Conservation (phyloP, 495 filamentous ascomycete species). For the Penicillium argentinense region DNA sequence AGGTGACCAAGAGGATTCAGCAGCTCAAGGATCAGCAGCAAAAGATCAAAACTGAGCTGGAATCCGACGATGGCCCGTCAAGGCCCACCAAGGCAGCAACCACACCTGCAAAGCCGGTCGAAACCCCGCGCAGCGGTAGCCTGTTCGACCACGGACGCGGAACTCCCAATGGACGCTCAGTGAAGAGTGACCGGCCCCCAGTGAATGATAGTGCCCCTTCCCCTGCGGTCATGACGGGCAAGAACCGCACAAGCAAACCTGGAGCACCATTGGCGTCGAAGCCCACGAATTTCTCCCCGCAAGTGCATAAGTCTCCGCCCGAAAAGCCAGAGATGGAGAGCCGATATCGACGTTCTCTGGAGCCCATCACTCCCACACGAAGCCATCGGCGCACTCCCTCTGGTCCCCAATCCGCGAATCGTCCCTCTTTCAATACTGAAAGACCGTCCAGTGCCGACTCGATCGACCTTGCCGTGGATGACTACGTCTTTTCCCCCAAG, state of each 20-base stretch:
- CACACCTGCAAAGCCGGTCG: conserved; percentile 24
- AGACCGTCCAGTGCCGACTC: conserved; percentile 79
- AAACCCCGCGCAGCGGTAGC: conserved; percentile 24
- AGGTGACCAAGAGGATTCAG: conserved; percentile 50
- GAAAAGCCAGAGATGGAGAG: conserved; percentile 40
- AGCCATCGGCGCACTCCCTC: conserved; percentile 44
- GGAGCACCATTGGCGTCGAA: conserved; percentile 44
- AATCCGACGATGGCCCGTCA: conserved; percentile 35
- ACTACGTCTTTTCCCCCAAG: conserved; percentile 80
- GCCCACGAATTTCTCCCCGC: conserved; percentile 43
- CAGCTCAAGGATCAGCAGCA: conserved; percentile 53
- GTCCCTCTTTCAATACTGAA: conserved; percentile 36
- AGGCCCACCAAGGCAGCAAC: conserved; percentile 31
- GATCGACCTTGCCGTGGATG: conserved; percentile 81
- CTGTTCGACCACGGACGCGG: conserved; percentile 23
- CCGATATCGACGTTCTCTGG: conserved; percentile 36
- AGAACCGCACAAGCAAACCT: conserved; percentile 48
- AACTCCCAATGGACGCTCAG: conserved; percentile 21
- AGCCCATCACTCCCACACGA: conserved; percentile 37
- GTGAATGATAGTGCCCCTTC: conserved; percentile 68
- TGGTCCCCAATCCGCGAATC: conserved; percentile 29
- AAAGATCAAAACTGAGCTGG: conserved; percentile 41
- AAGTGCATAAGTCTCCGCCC: conserved; percentile 34
- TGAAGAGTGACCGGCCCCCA: conserved; percentile 13
- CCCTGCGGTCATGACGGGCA: conserved; percentile 58